phyloP scores from a whole-genome alignment of 495 filamentous ascomycete species.

The Tuber calosporum region DNA sequence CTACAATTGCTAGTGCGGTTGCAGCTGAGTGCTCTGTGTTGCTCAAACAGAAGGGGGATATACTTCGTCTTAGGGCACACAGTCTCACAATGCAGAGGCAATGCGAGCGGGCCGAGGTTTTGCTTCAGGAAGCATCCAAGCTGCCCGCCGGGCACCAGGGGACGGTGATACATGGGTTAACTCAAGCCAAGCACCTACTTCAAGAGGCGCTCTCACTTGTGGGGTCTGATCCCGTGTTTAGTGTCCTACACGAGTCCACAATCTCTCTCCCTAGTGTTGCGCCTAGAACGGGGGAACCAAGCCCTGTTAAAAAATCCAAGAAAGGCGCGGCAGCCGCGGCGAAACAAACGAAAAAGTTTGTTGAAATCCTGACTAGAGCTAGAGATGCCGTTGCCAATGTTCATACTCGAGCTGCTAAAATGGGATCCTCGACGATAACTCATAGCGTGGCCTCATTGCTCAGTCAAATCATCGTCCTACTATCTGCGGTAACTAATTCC shows the following conservation, averaged over 20 bases:
- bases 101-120: conserved; percentile 49
- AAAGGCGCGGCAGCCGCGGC: conserved; percentile 15
- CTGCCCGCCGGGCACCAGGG: conserved; percentile 45
- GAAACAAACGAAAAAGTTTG: conserved; percentile 47
- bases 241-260: conserved; percentile 78
- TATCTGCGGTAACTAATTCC: conserved; percentile 54
- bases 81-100: conserved; percentile 52
- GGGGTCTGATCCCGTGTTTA: conserved; percentile 73
- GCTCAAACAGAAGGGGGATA: conserved; percentile 52
- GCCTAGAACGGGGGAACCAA: conserved; percentile 11
- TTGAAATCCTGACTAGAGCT: conserved; percentile 55
- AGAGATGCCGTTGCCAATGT: conserved; percentile 54
- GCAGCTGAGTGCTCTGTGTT: conserved; percentile 53
- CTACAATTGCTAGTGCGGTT: conserved; percentile 28
- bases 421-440: conserved; percentile 47
- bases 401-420: conserved; percentile 50
- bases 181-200: conserved; percentile 54
- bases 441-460: conserved; percentile 55
- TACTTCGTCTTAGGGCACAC: conserved; percentile 60
- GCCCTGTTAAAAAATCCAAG: conserved; percentile 35
- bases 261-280: conserved; percentile 40
- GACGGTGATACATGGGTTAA: conserved; percentile 48
- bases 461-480: conserved; percentile 56
- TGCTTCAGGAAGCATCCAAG: conserved; percentile 49
- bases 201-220: conserved; percentile 60